Conservation (phyloP, 2,329 filamentous ascomycete genomes). For the Triangularia verruculosa region DNA sequence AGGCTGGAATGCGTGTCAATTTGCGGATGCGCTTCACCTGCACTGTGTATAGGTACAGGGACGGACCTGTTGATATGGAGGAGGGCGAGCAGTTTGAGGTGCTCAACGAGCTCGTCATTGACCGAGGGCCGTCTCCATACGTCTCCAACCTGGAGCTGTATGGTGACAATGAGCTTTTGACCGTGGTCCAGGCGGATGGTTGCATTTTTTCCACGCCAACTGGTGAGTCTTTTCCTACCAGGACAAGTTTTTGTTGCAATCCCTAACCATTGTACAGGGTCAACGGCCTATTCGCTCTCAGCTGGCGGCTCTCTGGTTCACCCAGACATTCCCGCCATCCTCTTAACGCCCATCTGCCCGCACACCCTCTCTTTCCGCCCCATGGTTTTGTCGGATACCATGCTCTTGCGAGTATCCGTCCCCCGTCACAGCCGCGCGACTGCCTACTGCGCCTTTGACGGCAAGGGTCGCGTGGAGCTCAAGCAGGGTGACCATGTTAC, state of each 20-base stretch:
- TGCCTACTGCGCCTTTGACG: conserved; percentile 95
- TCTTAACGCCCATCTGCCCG: conserved; percentile 95
- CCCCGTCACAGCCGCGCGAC: conserved; percentile 83
- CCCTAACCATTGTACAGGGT: conserved; percentile 47
- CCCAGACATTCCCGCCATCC: conserved; percentile 92
- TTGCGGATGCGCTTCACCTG: conserved; percentile 98
- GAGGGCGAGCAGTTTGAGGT: conserved; percentile 97
- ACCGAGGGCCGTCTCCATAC: conserved; percentile 93
- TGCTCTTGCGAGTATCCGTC: conserved; percentile 85
- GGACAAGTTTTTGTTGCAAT: neutral
- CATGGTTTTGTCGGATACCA: conserved; percentile 95
- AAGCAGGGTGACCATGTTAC: conserved; percentile 93
- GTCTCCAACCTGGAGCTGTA: conserved; percentile 96
- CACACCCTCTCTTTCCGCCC: conserved; percentile 96
- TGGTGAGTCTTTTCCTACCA: conserved; percentile 41
- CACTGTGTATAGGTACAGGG: conserved; percentile 80
- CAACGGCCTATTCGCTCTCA: conserved; percentile 92
- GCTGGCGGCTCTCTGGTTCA: conserved; percentile 94
- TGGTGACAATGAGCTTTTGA: conserved; percentile 90
- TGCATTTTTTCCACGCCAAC: conserved; percentile 98
- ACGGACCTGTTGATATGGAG: conserved; percentile 62
- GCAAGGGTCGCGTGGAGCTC: conserved; percentile 91
- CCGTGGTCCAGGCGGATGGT: conserved; percentile 92
- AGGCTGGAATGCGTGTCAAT: conserved; percentile 94
- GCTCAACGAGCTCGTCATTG: conserved; percentile 96